Base-by-base conservation (phyloP, 2,329 filamentous ascomycete genomes). In the Fusarium solani-melongenae region DNA sequence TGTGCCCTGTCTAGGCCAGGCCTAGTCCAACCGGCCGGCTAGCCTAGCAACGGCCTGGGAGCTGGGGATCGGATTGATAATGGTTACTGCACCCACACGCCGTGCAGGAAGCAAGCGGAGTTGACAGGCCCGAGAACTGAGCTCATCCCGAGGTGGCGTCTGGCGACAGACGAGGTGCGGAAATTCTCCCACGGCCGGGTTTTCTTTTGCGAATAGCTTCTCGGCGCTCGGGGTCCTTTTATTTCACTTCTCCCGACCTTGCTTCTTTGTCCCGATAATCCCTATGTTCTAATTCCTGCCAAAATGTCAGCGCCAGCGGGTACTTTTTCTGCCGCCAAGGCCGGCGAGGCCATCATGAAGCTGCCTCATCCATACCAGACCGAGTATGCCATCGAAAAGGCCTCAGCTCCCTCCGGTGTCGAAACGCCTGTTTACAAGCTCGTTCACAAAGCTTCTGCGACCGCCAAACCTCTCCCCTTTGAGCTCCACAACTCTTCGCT, bases 301-400 rank as follows among this genome's bases (percentile, higher is more conserved):
- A 64, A 44, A 64, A 78, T 78, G 77, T 65, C 74, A 39, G 64
- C 71, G 29, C 56, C 67, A 41, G 27, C 61, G 9, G 44, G 63
- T 64, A 53, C 73, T n/a, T 77, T 78, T 49, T 75, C 76, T 17
- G 67, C 74, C 49, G 53, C 76, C 56, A 59, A 73, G 61, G 69
- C 79, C 27, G 77, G 81, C 64, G 83, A 86, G 73, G 82, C 81
- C 24, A 75, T 86, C 64, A 77, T 88, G 74, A 85, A 84, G 81
- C 85, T 88, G 38, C 86, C 86, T 63, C 84, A 88, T 72, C 86
- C 86, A 3, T 87, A 87, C 78, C 82, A 83, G 44, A 84, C 84
- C 39, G 82, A 86, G 62, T 88, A 87, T 78, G 76, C 80, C 10
- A 75, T 87, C 46, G 79, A 81, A 62, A 83, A 81, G 68, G 78